Conservation (phyloP, 345 rosid species). For the Gynandropsis gynandra region DNA sequence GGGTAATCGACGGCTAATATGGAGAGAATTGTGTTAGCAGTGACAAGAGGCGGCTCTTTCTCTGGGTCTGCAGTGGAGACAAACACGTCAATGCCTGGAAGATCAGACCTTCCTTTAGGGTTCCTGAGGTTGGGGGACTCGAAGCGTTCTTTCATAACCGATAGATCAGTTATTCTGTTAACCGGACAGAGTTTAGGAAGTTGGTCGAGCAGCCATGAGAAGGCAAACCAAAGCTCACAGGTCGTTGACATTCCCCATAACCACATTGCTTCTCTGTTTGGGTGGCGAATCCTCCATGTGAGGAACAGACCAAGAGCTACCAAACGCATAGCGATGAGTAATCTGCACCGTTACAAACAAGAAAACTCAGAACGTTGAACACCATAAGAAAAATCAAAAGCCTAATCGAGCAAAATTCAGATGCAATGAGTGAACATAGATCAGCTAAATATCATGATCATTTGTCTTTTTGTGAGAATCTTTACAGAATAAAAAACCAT, state of each 20-base stretch:
- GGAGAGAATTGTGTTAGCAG: constrained; percentile 69
- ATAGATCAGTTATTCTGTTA: constrained; percentile 56
- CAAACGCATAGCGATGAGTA: constrained; percentile 46
- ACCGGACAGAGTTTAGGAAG: constrained; percentile 80
- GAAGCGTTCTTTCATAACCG: constrained; percentile 53
- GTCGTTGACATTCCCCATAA: constrained; percentile 65
- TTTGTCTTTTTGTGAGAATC: no score
- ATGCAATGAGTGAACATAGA: background rate
- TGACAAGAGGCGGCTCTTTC: constrained; percentile 75
- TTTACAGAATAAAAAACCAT: no score
- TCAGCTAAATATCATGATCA: background rate
- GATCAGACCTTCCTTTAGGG: constrained; percentile 74
- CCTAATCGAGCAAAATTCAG: constrained; percentile 6
- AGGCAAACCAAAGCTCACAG: constrained; percentile 81
- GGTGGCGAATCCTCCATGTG: constrained; percentile 67
- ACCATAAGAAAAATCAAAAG: no score
- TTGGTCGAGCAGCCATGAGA: constrained; percentile 74
- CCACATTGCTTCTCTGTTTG: constrained; percentile 68
- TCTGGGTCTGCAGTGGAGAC: constrained; percentile 83
- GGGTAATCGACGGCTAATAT: constrained; percentile 74
- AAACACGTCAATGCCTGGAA: constrained; percentile 68
- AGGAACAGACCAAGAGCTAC: constrained; percentile 61
- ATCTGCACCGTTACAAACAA: constrained; percentile 28
- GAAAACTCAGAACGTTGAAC: background rate
- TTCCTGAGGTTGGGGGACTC: constrained; percentile 68